phyloP scores from a whole-genome alignment of 2,329 filamentous ascomycete genomes.

The Aspergillus chevalieri region DNA sequence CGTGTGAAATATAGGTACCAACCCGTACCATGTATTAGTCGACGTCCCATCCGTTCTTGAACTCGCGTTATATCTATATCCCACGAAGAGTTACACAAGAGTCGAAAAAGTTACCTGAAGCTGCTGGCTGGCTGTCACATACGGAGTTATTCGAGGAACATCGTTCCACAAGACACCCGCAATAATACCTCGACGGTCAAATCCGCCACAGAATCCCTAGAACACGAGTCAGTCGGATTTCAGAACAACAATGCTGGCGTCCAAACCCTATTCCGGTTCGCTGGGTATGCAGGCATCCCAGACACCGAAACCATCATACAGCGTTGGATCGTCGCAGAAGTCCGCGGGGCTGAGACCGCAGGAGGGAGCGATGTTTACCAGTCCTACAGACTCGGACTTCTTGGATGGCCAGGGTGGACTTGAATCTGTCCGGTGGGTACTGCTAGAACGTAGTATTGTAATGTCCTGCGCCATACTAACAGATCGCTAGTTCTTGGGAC shows the following conservation, averaged over 20 bases:
- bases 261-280: conserved; percentile 34
- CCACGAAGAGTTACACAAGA: not conserved
- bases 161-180: not conserved
- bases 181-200: not conserved
- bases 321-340: conserved; percentile 23
- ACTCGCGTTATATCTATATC: not conserved
- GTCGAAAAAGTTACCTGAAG: not conserved
- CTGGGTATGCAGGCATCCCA: conserved; percentile 29
- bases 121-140: not conserved
- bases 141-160: not conserved
- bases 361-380: conserved; percentile 53
- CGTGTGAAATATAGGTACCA: not conserved
- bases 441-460: not conserved
- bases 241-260: conserved; percentile 32
- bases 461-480: conserved; percentile 13
- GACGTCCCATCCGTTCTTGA: not conserved
- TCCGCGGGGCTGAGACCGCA: conserved; percentile 23
- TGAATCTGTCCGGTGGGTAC: conserved; percentile 62
- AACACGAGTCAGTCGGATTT: not conserved
- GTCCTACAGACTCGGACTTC: conserved; percentile 88
- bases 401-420: conserved; percentile 69
- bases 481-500: conserved; percentile 61
- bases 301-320: conserved; percentile 28
- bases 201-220: no score
- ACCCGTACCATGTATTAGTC: conserved; percentile 7